Percentiles rank a stretch among this genome's conserved stretches.
phyloP scores from a whole-genome alignment of 2,329 filamentous ascomycete species.

The Diaporthe sp. region DNA sequence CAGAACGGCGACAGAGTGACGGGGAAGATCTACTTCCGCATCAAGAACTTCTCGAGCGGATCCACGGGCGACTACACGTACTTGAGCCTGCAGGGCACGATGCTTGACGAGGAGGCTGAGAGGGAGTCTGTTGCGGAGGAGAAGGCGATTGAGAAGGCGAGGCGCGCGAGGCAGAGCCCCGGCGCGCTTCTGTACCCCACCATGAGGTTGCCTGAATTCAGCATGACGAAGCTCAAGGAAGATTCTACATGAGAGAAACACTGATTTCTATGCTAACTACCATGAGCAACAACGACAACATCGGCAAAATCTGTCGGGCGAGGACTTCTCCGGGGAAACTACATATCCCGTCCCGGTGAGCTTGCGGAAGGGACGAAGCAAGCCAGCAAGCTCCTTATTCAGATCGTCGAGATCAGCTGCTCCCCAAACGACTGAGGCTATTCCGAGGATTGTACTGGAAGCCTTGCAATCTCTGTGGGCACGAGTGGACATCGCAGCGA shows the following conservation, averaged over 20 bases:
- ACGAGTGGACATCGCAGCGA: not conserved
- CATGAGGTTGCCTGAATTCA: conserved; percentile 64
- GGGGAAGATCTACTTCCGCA: conserved; percentile 80
- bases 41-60: conserved; percentile 87
- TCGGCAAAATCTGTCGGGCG: not conserved
- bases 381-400: not conserved
- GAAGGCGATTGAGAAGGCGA: conserved; percentile 54
- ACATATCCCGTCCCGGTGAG: not conserved
- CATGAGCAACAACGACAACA: not conserved
- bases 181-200: conserved; percentile 48
- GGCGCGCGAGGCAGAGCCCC: conserved; percentile 53
- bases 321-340: not conserved
- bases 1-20: conserved; percentile 76
- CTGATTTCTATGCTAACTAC: not conserved
- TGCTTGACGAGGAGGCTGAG: conserved; percentile 80
- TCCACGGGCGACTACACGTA: conserved; percentile 83
- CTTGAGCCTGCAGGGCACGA: conserved; percentile 88
- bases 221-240: conserved; percentile 62
- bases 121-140: conserved; percentile 69
- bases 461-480: not conserved
- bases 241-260: conserved; percentile 15
- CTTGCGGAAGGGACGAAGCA: not conserved
- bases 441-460: not conserved
- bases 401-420: no score
- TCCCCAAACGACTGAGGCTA: not conserved